Evolutionary conservation across 192 early-diverging fungal genomes (phyloP).

Genomic region (Mortierella alpina): DNA sequence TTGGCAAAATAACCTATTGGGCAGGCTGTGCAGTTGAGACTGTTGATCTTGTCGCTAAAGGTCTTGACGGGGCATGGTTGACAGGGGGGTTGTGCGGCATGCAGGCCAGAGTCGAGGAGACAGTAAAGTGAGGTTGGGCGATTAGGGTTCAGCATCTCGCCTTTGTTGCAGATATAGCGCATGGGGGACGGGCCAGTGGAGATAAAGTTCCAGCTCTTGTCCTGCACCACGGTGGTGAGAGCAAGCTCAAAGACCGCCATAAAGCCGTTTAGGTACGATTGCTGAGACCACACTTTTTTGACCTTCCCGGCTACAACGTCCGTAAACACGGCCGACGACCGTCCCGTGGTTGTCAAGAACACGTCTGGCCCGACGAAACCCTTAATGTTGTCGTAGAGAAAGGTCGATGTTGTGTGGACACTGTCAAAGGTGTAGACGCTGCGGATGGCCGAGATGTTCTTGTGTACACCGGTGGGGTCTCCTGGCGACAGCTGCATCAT

Average conservation of each 20-base stretch:
- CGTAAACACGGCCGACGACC: conserved; percentile 13
- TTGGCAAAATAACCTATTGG: conserved; percentile 27
- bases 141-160: conserved; percentile 10
- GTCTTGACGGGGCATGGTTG: conserved; percentile 15
- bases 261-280: conserved; percentile 47
- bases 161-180: conserved; percentile 32
- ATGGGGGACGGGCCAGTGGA: conserved; percentile 18
- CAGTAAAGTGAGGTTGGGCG: conserved; percentile 16
- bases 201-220: conserved; percentile 42
- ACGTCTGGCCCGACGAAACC: conserved; percentile 6
- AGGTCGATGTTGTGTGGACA: conserved; percentile 36
- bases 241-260: conserved; percentile 45
- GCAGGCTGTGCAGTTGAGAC: conserved; percentile 26
- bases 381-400: conserved; percentile 33
- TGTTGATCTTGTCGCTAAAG: conserved; percentile 31
- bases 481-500: conserved; percentile 9
- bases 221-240: conserved; percentile 27
- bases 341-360: conserved; percentile 31
- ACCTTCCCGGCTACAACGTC: conserved; percentile 25
- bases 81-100: conserved; percentile 25
- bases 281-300: conserved; percentile 39
- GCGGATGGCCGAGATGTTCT: conserved; percentile 3
- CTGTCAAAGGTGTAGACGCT: conserved; percentile 24
- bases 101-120: background rate
- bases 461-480: conserved; percentile 14